These are phyloP conservation scores for Neurospora crassa DNA, from an alignment of 2,329 filamentous ascomycete genomes.

Conservation along the genomic window DNA sequence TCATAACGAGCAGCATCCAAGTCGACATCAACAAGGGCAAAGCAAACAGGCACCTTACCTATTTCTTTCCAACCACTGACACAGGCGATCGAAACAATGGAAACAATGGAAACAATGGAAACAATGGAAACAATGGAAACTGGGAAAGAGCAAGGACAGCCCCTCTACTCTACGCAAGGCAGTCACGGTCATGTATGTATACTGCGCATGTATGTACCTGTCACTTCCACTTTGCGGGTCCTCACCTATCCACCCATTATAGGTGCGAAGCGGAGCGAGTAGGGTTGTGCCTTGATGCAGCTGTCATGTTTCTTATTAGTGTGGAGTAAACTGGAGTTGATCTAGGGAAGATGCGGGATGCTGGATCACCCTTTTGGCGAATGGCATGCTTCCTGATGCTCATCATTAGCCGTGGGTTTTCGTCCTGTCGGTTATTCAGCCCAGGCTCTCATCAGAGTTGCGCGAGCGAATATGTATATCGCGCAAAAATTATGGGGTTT, in stretches of 20 bases:
- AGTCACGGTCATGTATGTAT: neutral
- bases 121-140: neutral
- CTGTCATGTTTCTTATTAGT: conserved; percentile 1
- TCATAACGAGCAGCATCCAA: neutral
- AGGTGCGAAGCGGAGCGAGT: neutral
- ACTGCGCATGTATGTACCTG: neutral
- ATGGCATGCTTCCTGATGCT: neutral
- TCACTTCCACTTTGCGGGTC: neutral
- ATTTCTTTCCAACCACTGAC: neutral
- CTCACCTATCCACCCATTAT: neutral
- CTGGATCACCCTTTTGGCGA: neutral
- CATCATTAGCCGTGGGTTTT: neutral
- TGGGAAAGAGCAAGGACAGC: neutral
- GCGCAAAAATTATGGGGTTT: neutral
- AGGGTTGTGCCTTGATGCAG: neutral
- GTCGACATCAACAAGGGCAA: neutral
- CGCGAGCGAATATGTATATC: neutral
- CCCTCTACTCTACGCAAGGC: neutral
- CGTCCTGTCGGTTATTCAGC: neutral
- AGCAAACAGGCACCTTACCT: neutral
- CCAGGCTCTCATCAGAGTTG: neutral
- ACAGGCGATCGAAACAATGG: neutral
- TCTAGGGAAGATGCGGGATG: neutral
- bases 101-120: neutral
- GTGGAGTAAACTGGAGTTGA: neutral